phyloP scores from a whole-genome alignment of 2,329 filamentous ascomycete genomes.

The Calonectria pteridis region DNA sequence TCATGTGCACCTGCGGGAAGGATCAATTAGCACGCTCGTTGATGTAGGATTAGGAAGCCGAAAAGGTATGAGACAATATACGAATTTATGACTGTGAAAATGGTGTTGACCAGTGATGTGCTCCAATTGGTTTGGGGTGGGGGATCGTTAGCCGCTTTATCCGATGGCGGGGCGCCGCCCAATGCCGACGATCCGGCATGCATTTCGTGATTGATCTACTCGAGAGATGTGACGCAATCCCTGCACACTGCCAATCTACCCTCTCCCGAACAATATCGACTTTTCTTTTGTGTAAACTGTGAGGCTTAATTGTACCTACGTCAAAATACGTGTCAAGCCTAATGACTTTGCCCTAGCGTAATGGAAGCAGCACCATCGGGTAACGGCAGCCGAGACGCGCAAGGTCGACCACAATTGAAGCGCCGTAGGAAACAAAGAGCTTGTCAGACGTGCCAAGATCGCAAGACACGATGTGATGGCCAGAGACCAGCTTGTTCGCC shows the following conservation, averaged over 20 bases:
- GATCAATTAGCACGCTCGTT: background rate
- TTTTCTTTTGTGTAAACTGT: background rate
- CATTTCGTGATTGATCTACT: background rate
- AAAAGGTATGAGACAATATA: background rate
- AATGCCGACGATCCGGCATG: background rate
- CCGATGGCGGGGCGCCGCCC: background rate
- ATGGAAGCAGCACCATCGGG: background rate
- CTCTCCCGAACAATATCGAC: background rate
- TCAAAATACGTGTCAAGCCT: background rate
- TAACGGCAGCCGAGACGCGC: background rate
- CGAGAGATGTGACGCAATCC: background rate
- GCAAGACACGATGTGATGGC: background rate
- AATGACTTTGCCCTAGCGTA: background rate
- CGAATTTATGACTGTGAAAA: background rate
- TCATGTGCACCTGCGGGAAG: background rate
- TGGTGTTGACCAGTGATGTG: background rate
- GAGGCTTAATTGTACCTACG: too few species aligned
- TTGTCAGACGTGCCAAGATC: background rate
- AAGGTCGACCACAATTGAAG: background rate
- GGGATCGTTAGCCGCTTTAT: conserved; percentile 1
- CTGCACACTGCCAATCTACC: background rate
- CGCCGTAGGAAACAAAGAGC: background rate
- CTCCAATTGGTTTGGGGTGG: background rate
- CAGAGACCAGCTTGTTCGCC: background rate
- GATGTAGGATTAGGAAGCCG: background rate